Conservation (phyloP, 495 filamentous ascomycete species). For the Tuber calosporum region DNA sequence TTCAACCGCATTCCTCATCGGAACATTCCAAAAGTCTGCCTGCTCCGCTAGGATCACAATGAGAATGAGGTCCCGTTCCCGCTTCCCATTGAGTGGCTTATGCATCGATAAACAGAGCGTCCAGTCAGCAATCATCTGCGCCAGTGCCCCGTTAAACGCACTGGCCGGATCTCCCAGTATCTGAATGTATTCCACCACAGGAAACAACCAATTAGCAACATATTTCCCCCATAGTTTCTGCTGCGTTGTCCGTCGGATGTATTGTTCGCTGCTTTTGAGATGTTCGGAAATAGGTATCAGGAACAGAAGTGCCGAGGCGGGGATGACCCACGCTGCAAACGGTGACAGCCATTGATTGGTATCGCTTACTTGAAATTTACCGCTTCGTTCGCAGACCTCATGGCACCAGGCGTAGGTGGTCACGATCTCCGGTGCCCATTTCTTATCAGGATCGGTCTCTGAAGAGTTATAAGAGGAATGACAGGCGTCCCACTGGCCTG, state of each 20-base stretch:
- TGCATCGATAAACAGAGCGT: constrained; percentile 27
- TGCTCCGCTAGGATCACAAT: constrained; percentile 37
- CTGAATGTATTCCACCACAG: constrained; percentile 29
- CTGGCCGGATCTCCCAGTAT: constrained; percentile 38
- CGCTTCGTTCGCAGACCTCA: constrained; percentile 23
- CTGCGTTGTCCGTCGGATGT: constrained; percentile 4
- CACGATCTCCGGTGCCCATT: constrained; percentile 30
- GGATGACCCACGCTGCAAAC: constrained; percentile 36
- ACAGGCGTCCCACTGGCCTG: constrained; percentile 33
- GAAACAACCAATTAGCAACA: constrained; percentile 31
- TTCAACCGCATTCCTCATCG: constrained; percentile 30
- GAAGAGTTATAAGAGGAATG: constrained; percentile 29
- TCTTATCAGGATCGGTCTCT: constrained; percentile 32
- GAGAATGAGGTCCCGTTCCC: constrained; percentile 32
- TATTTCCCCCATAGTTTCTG: constrained; percentile 22
- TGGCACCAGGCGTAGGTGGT: constrained; percentile 34
- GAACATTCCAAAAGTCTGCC: constrained; percentile 17
- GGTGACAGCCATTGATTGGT: constrained; percentile 37
- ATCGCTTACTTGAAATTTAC: constrained; percentile 24
- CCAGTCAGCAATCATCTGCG: constrained; percentile 35
- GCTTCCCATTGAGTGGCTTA: constrained; percentile 17
- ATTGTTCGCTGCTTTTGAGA: constrained; percentile 17
- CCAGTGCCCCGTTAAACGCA: constrained; percentile 35
- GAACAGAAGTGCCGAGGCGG: constrained; percentile 32
- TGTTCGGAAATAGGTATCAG: constrained; percentile 37